Conservation (phyloP, 345 rosid genomes). For the Gossypium ekmanianum region DNA sequence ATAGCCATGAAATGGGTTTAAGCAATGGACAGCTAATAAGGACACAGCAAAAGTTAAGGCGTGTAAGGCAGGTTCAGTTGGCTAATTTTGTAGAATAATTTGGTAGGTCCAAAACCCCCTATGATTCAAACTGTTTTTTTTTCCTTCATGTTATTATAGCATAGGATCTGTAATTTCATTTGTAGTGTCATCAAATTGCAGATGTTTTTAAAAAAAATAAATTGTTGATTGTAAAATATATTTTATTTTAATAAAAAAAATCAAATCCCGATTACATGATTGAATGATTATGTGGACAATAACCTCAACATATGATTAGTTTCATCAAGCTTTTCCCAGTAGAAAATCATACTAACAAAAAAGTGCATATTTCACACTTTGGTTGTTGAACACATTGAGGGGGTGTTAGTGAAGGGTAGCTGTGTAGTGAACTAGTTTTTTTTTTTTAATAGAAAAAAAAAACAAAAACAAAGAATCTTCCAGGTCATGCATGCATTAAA, state of each 20-base stretch:
- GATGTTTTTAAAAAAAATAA: too few relatives aligned
- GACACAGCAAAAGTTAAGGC: conserved; percentile 16
- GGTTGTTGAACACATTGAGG: background rate
- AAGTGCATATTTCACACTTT: too few relatives aligned
- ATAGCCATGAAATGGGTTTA: background rate
- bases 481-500: conserved; percentile 19
- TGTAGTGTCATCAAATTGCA: too few relatives aligned
- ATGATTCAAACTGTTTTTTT: background rate
- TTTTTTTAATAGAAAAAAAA: background rate
- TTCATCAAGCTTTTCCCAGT: background rate
- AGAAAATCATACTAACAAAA: too few relatives aligned
- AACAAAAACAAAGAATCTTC: conserved; percentile 16
- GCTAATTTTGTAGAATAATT: conserved; percentile 9
- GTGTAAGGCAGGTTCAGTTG: conserved; percentile 6
- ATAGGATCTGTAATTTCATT: too few relatives aligned
- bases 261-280: too few relatives aligned
- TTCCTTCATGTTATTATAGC: background rate
- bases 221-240: too few relatives aligned
- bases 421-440: background rate
- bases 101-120: conserved; percentile 6
- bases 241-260: too few relatives aligned
- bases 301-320: background rate
- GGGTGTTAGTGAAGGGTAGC: background rate
- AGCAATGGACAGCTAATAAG: conserved; percentile 20
- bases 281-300: background rate